Percentiles rank a stretch among this genome's conserved stretches.
Conservation (phyloP, 345 rosid species). For the Salix dunnii region DNA sequence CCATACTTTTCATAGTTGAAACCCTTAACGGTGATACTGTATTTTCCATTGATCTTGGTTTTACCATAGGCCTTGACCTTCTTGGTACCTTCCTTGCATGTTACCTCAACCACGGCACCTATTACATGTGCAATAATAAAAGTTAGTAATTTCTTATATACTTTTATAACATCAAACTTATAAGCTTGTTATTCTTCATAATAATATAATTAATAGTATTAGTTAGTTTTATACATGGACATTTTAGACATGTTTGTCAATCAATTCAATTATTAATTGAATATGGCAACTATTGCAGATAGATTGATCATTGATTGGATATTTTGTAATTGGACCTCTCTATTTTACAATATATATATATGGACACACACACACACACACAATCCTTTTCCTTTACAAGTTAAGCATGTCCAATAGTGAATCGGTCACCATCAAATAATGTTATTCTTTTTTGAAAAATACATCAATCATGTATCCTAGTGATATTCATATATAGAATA, state of each 20-base stretch:
- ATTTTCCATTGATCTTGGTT: constrained; percentile 30
- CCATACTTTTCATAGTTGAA: constrained; percentile 27
- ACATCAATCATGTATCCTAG: not conserved
- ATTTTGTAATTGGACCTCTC: not conserved
- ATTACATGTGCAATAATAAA: not conserved
- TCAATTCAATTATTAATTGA: too few relatives aligned
- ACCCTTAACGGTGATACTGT: constrained; percentile 20
- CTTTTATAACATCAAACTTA: not conserved
- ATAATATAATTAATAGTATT: too few relatives aligned
- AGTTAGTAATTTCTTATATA: not conserved
- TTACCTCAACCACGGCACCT: constrained; percentile 34
- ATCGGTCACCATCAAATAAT: not conserved
- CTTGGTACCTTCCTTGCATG: constrained; percentile 22
- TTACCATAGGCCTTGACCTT: constrained; percentile 29
- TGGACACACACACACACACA: too few relatives aligned
- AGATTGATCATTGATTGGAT: too few relatives aligned
- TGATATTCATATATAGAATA: not conserved
- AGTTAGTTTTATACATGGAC: too few relatives aligned
- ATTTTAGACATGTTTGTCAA: too few relatives aligned
- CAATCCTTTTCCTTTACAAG: too few relatives aligned
- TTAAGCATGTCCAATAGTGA: not conserved
- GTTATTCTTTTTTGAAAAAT: not conserved
- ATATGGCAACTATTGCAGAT: too few relatives aligned
- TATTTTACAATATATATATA: too few relatives aligned
- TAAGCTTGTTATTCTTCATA: too few relatives aligned